Conservation (phyloP, 1,284 basidiomycete genomes). For the Mycosarcoma maydis region DNA sequence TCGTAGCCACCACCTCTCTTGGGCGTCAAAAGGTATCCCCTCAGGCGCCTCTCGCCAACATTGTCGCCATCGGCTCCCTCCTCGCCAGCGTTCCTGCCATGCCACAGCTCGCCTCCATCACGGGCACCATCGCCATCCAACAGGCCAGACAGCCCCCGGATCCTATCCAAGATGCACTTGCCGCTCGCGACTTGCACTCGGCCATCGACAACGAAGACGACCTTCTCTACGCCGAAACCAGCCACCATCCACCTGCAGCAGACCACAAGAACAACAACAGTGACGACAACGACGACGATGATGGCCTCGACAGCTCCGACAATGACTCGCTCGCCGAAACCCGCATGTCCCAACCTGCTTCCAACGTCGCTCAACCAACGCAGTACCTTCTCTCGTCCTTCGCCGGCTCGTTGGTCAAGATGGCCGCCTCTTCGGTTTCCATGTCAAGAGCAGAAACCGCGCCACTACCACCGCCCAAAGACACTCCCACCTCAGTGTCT, state of each 20-base stretch:
- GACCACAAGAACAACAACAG: too few relatives aligned
- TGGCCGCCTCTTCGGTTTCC: conserved; percentile 18
- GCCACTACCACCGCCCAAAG: conserved; percentile 38
- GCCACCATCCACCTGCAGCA: conserved; percentile 11
- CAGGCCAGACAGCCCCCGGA: conserved; percentile 75
- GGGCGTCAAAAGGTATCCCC: conserved; percentile 48
- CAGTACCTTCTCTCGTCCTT: conserved; percentile 20
- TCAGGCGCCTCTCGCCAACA: conserved; percentile 71
- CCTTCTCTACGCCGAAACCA: conserved; percentile 14
- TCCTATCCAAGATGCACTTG: conserved; percentile 32
- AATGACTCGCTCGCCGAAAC: conserved; percentile 34
- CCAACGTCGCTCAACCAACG: conserved; percentile 3
- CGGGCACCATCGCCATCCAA: conserved; percentile 86
- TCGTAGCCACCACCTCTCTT: conserved; percentile 61
- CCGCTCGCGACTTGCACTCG: conserved; percentile 15
- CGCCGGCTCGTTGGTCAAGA: conserved; percentile 31
- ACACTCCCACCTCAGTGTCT: background rate
- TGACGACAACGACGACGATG: too few relatives aligned
- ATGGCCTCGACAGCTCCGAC: conserved; percentile 35
- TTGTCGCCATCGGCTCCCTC: conserved; percentile 86
- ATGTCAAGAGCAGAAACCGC: conserved; percentile 36
- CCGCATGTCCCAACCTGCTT: background rate
- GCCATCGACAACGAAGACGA: conserved; percentile 69
- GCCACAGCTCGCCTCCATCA: conserved; percentile 77
- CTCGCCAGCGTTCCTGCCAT: conserved; percentile 81